Percentiles rank a stretch among this genome's conserved stretches.
These are phyloP conservation scores for Claviceps spartinae DNA, from an alignment of 2,329 filamentous ascomycete genomes.

Conservation along the genomic window DNA sequence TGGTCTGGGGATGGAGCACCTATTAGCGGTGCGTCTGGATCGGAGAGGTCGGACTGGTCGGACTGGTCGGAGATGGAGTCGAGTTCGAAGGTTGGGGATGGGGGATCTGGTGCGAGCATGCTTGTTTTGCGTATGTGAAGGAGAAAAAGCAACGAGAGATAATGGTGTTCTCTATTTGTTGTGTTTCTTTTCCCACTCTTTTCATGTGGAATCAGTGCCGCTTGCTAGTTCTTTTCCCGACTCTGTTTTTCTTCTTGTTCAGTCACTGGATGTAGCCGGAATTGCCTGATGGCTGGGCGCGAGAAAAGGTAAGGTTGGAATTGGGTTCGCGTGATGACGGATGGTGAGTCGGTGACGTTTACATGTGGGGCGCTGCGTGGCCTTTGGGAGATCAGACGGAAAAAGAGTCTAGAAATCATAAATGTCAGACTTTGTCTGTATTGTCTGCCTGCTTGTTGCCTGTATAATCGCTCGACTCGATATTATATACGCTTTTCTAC, in stretches of 20 bases:
- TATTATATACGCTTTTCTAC: too few species aligned
- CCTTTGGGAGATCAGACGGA: too few species aligned
- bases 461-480: too few species aligned
- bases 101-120: background rate
- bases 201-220: too few species aligned
- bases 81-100: constrained; percentile 2
- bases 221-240: too few species aligned
- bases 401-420: too few species aligned
- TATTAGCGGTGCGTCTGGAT: background rate
- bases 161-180: too few species aligned
- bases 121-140: background rate
- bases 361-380: background rate
- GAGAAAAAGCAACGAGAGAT: too few species aligned
- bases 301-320: background rate
- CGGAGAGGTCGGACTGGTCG: constrained; percentile 3
- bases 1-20: background rate
- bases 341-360: background rate
- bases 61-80: constrained; percentile 2
- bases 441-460: too few species aligned
- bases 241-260: background rate
- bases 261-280: background rate
- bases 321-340: background rate
- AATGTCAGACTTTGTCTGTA: too few species aligned
- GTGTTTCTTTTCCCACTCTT: too few species aligned
- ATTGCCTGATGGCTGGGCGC: background rate